Evolutionary conservation across 106 monocot species (phyloP).

Genomic region (Platanthera zijinensis): DNA sequence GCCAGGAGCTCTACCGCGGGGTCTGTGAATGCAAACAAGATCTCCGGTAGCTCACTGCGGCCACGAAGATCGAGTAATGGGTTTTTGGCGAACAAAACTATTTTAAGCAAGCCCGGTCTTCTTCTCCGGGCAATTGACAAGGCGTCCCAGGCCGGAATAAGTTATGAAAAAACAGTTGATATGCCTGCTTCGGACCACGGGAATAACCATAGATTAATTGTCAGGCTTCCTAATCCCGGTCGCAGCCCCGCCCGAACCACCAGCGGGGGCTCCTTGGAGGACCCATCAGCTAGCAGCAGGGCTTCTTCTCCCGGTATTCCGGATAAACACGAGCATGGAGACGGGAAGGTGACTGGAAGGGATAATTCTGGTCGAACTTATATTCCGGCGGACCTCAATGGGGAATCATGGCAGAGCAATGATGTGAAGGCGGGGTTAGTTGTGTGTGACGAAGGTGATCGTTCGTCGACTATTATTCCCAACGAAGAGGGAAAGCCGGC

Average conservation of each 20-base stretch:
- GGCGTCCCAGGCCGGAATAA: conserved; percentile 31
- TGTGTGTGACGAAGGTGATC: conserved; percentile 31
- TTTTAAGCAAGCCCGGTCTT: conserved; percentile 33
- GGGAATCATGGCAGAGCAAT: conserved; percentile 31
- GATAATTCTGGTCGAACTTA: conserved; percentile 29
- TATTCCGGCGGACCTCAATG: conserved; percentile 29
- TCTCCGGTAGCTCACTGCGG: conserved; percentile 42
- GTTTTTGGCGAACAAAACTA: conserved; percentile 16
- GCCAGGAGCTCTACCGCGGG: conserved; percentile 61
- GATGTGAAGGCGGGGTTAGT: conserved; percentile 29
- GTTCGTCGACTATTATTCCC: conserved; percentile 15
- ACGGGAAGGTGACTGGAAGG: conserved; percentile 27
- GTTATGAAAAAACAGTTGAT: conserved; percentile 46
- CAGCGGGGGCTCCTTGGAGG: conserved; percentile 46
- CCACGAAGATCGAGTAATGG: conserved; percentile 74
- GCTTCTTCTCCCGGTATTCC: conserved; percentile 51
- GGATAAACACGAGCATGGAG: conserved; percentile 29
- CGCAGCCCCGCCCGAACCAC: conserved; percentile 40
- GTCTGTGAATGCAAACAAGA: conserved; percentile 44
- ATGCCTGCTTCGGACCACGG: conserved; percentile 32
- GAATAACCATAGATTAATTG: conserved; percentile 71
- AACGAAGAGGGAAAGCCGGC: conserved; percentile 23
- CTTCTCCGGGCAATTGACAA: conserved; percentile 33
- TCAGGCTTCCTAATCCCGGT: conserved; percentile 73
- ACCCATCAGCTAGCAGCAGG: conserved; percentile 38